Base-by-base conservation (phyloP, 768 basidiomycete genomes). In the Cystofilobasidium ferigula region DNA sequence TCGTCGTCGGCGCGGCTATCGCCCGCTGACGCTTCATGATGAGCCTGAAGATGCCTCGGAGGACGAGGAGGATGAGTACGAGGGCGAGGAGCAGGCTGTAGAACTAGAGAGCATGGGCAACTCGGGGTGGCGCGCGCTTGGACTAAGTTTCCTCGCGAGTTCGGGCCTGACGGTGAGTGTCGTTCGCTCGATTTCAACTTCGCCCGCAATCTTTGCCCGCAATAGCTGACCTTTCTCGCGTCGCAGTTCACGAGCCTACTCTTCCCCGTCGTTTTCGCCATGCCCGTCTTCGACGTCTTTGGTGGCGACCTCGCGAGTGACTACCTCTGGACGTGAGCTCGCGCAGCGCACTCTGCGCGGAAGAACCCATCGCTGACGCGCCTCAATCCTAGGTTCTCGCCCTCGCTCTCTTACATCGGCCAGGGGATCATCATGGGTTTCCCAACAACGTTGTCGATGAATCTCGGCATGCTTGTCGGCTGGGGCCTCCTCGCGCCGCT, bases 381-480 rank as follows among this genome's bases (percentile, higher is more conserved):
- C n/a, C n/a, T n/a, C n/a, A n/a, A n/a, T n/a, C n/a, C n/a, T n/a
- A 75, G 75, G 45, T 93, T 95, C 72, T 87, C 89, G 0, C 93
- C 91, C 1, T 89, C 87, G 74, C 77, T 94, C 28, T 89, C 88
- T 0, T 97, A 95, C 72, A 85, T 95, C 43, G 92, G 92, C 0
- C 90, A 94, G 82, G 92, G 89, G 7, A 91, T 97, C 68, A 97
- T 97, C 71, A 98, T 98, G 94, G 94, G 93, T 5, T 89, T 93
- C 72, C 87, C 91, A 0, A 94, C 90, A 0, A 93, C 93, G 0
- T 71, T 93, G 40, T 88, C 87, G 73, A 97, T 98, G 93, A 93
- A 86, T 70, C 75, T 91, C 65, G 92, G 94, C 34, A 97, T 95
- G 94, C 70, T 97, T n/a, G 85, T 87, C 13, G 94, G 94, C 12